Percentiles rank a stretch among this genome's conserved stretches.
Evolutionary conservation across 176 grass and related monocot genomes (phyloP).

Genomic region (Dactylis glomerata): DNA sequence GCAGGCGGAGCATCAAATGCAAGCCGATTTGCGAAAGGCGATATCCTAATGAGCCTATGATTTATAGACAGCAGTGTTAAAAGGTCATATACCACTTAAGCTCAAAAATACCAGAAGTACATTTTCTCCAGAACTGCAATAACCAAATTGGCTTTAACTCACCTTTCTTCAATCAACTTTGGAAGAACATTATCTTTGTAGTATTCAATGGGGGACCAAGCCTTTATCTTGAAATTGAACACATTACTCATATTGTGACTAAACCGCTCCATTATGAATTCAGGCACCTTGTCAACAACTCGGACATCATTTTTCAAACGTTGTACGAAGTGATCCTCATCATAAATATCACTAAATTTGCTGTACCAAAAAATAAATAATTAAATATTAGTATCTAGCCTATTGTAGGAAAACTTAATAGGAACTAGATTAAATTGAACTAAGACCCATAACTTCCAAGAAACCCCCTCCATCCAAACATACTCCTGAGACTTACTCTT

Average conservation of each 20-base stretch:
- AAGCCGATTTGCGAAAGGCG: conserved; percentile 89
- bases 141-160: conserved; percentile 32
- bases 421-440: not conserved
- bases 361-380: conserved; percentile 43
- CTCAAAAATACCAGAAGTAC: conserved; percentile 2
- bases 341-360: conserved; percentile 97
- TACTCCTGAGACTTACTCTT: not conserved
- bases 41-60: conserved; percentile 91
- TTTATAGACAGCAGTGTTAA: not conserved
- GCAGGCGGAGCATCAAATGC: conserved; percentile 84
- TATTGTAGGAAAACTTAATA: not conserved
- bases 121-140: not conserved
- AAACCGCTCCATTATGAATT: conserved; percentile 91
- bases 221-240: conserved; percentile 98
- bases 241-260: conserved; percentile 93
- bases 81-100: conserved; percentile 1
- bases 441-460: not conserved
- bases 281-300: conserved; percentile 83
- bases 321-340: conserved; percentile 75
- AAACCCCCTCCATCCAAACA: not conserved
- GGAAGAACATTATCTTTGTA: conserved; percentile 87
- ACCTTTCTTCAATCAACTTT: conserved; percentile 93
- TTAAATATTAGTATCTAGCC: conserved; percentile 1
- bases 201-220: conserved; percentile 80
- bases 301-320: conserved; percentile 81